Base-by-base conservation (phyloP, 1,284 basidiomycete species). In the Schizophyllum commune region DNA sequence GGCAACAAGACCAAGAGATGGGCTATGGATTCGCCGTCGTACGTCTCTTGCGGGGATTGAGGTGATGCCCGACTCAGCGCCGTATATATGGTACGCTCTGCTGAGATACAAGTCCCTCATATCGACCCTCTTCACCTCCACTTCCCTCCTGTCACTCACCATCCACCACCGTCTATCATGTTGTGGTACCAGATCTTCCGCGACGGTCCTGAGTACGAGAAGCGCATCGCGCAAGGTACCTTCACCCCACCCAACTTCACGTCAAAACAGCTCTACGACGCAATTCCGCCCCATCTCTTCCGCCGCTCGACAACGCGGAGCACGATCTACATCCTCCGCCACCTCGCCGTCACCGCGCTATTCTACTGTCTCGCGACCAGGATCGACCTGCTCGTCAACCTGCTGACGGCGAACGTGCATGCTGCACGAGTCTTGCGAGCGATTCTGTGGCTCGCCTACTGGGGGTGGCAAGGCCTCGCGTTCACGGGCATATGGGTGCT, bases 241-340 rank as follows among this genome's bases (percentile, higher is more conserved):
- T 80, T 80, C 65, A 64, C 65, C 20, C 78, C 77, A 21, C 75
- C 78, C 1, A 72, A 67, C 9, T 66, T 76, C 22, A 73, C 77
- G 4, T 70, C 80, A 62, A 80, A 77, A 66, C 75, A 79, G 55
- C 69, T 81, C 52, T 78, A 79, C 56, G 74, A 78, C 62, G 78
- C 76, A 1, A 78, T 82, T 9, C 79, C 79, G 0, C 78, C 76
- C 63, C 73, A 78, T 60, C 68, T 81, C 68, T 86, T 87, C 69
- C 78, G 86, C 72, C 85, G 84, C 71, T 69, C 72, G 71, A 69
- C 71, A 62, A 52, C 47, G 57, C 60, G 73, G 66, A 67, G 75
- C 68, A 47, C 74, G 1, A 70, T 71, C 60, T 82, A 79, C 63
- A 69, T 82, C 52, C 65, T 71, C 17, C 74, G 80, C 33, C 78